A percentile compares a stretch with the other conserved stretches of the same genome.
These are phyloP conservation scores for Blakeslea trispora DNA, from an alignment of 371 early-diverging fungal species.

Conservation along the genomic window DNA sequence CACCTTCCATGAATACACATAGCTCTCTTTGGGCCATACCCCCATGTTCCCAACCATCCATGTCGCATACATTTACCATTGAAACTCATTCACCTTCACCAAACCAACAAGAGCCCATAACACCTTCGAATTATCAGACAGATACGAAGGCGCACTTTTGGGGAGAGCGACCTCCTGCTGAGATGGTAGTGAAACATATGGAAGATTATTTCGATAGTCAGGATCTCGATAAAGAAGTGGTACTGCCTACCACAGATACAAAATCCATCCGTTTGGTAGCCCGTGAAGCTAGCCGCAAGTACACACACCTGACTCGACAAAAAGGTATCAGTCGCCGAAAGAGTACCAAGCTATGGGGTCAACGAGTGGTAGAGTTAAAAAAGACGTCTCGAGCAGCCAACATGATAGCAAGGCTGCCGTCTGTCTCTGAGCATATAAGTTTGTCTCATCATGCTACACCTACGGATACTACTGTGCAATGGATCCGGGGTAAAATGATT, in stretches of 20 bases:
- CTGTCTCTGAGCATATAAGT: constrained; percentile 19
- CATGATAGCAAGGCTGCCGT: constrained; percentile 12
- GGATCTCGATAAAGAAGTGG: constrained; percentile 74
- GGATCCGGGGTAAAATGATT: constrained; percentile 86
- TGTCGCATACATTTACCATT: not conserved
- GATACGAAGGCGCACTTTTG: constrained; percentile 38
- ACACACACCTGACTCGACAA: constrained; percentile 14
- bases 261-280: constrained; percentile 57
- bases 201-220: constrained; percentile 78
- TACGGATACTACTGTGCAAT: constrained; percentile 48
- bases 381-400: constrained; percentile 20
- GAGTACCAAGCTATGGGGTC: constrained; percentile 59
- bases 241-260: constrained; percentile 28
- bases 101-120: too few species aligned
- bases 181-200: constrained; percentile 71
- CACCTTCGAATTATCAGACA: not conserved
- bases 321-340: constrained; percentile 43
- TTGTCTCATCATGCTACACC: constrained; percentile 16
- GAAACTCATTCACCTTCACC: constrained; percentile 6
- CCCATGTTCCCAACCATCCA: not conserved
- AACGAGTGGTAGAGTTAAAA: constrained; percentile 44
- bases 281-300: constrained; percentile 44
- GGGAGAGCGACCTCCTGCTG: constrained; percentile 77
- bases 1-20: constrained; percentile 23
- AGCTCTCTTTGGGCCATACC: constrained; percentile 10